Evolutionary conservation across 2,329 filamentous ascomycete genomes (phyloP).

Genomic region (Fusarium falciforme): DNA sequence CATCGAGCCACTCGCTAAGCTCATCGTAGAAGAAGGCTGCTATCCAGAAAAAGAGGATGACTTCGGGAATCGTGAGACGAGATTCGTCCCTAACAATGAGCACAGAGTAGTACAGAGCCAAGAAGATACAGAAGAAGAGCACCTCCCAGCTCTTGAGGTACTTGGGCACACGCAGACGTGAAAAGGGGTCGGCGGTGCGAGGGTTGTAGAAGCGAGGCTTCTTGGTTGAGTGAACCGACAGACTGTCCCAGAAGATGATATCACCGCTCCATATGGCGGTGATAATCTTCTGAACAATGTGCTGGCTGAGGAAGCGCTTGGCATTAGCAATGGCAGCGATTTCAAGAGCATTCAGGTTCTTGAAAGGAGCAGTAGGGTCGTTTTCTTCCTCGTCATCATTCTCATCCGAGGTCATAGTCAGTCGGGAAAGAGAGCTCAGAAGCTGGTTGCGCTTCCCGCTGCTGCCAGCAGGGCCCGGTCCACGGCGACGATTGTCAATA

Average conservation of each 20-base stretch:
- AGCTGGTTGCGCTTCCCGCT: slow-evolving; percentile 60
- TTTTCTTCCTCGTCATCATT: slow-evolving; percentile 58
- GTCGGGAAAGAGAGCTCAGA: slow-evolving; percentile 65
- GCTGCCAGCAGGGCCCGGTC: slow-evolving; percentile 50
- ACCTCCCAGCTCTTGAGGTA: slow-evolving; percentile 90
- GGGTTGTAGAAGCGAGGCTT: slow-evolving; percentile 80
- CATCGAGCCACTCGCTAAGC: slow-evolving; percentile 85
- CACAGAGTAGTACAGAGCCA: slow-evolving; percentile 88
- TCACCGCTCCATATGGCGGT: slow-evolving; percentile 88
- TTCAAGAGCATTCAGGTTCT: slow-evolving; percentile 85
- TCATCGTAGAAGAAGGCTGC: slow-evolving; percentile 90
- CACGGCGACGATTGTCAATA: slow-evolving; percentile 33
- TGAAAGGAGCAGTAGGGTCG: slow-evolving; percentile 78
- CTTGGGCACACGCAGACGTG: slow-evolving; percentile 79
- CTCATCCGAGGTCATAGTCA: slow-evolving; percentile 56
- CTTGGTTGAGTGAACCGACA: slow-evolving; percentile 80
- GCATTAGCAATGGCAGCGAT: slow-evolving; percentile 85
- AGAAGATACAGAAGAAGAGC: slow-evolving; percentile 80
- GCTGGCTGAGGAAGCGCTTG: slow-evolving; percentile 86
- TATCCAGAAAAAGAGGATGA: slow-evolving; percentile 86
- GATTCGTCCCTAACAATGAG: slow-evolving; percentile 77
- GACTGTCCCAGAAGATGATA: slow-evolving; percentile 85
- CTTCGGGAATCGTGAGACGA: slow-evolving; percentile 75
- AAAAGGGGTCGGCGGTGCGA: slow-evolving; percentile 76
- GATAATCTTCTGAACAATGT: slow-evolving; percentile 84